phyloP scores from a whole-genome alignment of 768 basidiomycete genomes.

The Scleroderma bovista region DNA sequence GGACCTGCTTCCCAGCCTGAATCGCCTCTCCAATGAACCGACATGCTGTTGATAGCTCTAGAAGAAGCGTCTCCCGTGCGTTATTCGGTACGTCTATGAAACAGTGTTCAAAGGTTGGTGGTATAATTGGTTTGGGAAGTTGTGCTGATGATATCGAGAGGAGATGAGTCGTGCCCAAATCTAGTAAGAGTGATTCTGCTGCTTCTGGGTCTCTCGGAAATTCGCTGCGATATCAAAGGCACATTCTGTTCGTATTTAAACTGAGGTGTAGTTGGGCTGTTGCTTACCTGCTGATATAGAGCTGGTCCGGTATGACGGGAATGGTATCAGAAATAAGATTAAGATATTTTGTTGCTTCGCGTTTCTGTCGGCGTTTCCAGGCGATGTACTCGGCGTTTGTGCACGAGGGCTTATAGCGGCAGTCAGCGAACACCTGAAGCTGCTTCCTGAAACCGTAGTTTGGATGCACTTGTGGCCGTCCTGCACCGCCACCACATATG shows the following conservation, averaged over 20 bases:
- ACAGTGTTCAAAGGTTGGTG: constrained; percentile 30
- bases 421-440: constrained; percentile 48
- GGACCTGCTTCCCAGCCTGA: constrained; percentile 38
- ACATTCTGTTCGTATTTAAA: not conserved
- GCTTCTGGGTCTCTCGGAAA: constrained; percentile 51
- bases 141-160: constrained; percentile 52
- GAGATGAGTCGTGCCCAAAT: constrained; percentile 49
- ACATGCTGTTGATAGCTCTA: constrained; percentile 43
- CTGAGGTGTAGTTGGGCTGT: not conserved
- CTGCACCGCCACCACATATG: constrained; percentile 18
- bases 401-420: constrained; percentile 41
- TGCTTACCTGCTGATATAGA: constrained; percentile 48
- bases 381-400: constrained; percentile 42
- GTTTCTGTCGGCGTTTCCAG: constrained; percentile 55
- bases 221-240: constrained; percentile 32
- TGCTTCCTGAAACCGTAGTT: constrained; percentile 54
- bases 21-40: constrained; percentile 41
- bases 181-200: constrained; percentile 44
- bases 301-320: constrained; percentile 41
- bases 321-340: constrained; percentile 48
- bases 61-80: constrained; percentile 36
- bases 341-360: constrained; percentile 48
- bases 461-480: constrained; percentile 34
- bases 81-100: constrained; percentile 39
- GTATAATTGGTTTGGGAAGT: constrained; percentile 28